Conservation (phyloP, 768 basidiomycete genomes). For the Russula virescens region DNA sequence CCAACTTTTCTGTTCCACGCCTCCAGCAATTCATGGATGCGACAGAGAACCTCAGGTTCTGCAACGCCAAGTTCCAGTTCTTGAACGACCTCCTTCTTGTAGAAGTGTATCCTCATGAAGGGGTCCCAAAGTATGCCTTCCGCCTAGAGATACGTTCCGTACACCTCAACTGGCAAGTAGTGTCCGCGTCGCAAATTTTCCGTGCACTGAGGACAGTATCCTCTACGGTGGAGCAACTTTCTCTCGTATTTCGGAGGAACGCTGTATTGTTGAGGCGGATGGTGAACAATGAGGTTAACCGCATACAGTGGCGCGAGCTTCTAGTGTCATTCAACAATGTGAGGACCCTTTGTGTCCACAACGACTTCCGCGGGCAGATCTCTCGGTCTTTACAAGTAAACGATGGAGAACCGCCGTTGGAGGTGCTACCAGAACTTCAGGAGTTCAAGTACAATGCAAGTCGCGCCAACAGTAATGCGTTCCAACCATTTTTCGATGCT, state of each 20-base stretch:
- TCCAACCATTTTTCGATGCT: not conserved
- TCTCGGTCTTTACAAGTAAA: not conserved
- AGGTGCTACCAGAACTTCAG: not conserved
- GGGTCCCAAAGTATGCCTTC: not conserved
- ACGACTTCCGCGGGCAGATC: not conserved
- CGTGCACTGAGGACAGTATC: not conserved
- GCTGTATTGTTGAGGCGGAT: not conserved
- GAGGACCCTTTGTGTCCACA: not conserved
- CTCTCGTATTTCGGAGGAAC: not conserved
- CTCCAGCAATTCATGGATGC: not conserved
- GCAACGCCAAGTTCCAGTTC: not conserved
- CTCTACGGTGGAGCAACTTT: not conserved
- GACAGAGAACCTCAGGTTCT: not conserved
- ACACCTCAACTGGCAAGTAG: not conserved
- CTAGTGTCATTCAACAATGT: not conserved
- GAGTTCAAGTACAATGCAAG: not conserved
- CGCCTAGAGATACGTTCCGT: not conserved
- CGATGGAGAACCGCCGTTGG: not conserved
- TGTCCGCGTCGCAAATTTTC: not conserved
- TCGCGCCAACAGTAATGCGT: not conserved
- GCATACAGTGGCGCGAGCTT: not conserved
- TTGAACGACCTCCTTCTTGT: not conserved
- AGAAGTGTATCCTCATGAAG: not conserved
- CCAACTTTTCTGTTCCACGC: not conserved
- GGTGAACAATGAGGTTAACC: not conserved